Percentiles rank a stretch among this genome's conserved stretches.
These are phyloP conservation scores for Oldenlandia corymbosa DNA, from an alignment of 257 asterid genomes.

Conservation along the genomic window DNA sequence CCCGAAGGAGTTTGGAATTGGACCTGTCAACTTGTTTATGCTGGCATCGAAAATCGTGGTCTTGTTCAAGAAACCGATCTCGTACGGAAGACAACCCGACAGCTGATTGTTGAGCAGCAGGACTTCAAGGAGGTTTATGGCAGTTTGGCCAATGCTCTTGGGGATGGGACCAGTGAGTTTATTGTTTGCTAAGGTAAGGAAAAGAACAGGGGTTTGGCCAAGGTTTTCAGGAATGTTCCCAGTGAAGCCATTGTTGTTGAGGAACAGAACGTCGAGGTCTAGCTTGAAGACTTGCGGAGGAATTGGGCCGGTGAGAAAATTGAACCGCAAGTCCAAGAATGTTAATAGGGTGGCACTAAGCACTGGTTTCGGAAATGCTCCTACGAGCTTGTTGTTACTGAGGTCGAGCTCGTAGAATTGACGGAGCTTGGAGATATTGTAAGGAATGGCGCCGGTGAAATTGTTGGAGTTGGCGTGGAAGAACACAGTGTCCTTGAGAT, in stretches of 20 bases:
- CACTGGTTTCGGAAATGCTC: constrained; percentile 40
- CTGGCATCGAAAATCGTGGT: constrained; percentile 43
- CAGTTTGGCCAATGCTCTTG: constrained; percentile 36
- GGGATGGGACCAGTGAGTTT: constrained; percentile 48
- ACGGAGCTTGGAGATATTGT: constrained; percentile 9
- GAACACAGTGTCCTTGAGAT: constrained; percentile 28
- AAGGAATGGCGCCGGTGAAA: constrained; percentile 35
- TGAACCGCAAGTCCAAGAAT: constrained; percentile 60
- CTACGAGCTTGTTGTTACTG: constrained; percentile 54
- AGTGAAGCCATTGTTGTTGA: constrained; percentile 51
- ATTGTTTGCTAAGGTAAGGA: constrained; percentile 56
- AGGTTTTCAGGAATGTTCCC: constrained; percentile 39
- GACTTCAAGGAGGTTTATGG: constrained; percentile 27
- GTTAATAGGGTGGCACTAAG: constrained; percentile 46
- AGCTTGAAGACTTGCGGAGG: constrained; percentile 39
- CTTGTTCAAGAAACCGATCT: constrained; percentile 42
- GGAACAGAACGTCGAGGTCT: constrained; percentile 58
- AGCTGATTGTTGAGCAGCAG: constrained; percentile 40
- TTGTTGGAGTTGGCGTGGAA: constrained; percentile 58
- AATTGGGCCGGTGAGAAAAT: constrained; percentile 32
- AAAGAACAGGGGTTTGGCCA: constrained; percentile 37
- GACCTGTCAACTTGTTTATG: constrained; percentile 51
- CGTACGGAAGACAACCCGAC: constrained; percentile 59
- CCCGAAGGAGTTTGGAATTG: constrained; percentile 54
- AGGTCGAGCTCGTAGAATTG: constrained; percentile 53